Evolutionary conservation across 176 grass and related monocot species (phyloP).

Genomic region (Elaeis guineensis): DNA sequence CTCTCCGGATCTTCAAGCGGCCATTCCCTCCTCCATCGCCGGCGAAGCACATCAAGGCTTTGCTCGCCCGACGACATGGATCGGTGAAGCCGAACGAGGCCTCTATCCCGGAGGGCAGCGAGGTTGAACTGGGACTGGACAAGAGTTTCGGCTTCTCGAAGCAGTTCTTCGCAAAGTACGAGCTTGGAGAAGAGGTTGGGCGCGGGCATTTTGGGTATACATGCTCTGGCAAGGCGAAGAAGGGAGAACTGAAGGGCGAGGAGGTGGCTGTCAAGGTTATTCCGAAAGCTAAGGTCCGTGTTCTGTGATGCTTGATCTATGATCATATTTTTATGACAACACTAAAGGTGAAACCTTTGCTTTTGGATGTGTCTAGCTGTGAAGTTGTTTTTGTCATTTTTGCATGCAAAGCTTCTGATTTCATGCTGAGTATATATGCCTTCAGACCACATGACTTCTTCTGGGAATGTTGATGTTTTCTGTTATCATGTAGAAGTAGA

Average conservation of each 20-base stretch:
- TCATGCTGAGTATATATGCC: too few species aligned
- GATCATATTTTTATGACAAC: too few species aligned
- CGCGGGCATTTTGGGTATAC: slow-evolving; percentile 98
- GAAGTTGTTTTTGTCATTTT: too few species aligned
- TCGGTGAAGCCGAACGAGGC: slow-evolving; percentile 93
- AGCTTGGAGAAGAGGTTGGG: slow-evolving; percentile 87
- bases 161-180: slow-evolving; percentile 92
- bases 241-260: slow-evolving; percentile 90
- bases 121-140: slow-evolving; percentile 73
- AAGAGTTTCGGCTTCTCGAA: slow-evolving; percentile 97
- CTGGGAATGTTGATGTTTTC: too few species aligned
- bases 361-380: too few species aligned
- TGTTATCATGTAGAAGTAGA: too few species aligned
- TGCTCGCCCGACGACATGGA: slow-evolving; percentile 80
- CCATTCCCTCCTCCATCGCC: slow-evolving; percentile 96
- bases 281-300: slow-evolving; percentile 84
- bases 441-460: too few species aligned
- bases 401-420: too few species aligned
- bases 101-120: slow-evolving; percentile 85
- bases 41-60: slow-evolving; percentile 94
- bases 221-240: slow-evolving; percentile 84
- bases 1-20: slow-evolving; percentile 73
- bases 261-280: slow-evolving; percentile 98
- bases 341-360: too few species aligned
- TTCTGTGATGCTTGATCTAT: slow-evolving; percentile 2